Evolutionary conservation across 2,329 filamentous ascomycete species (phyloP), one percentile per base, ranked within the genome.

Genomic region (Ophiobolus disseminans): DNA sequence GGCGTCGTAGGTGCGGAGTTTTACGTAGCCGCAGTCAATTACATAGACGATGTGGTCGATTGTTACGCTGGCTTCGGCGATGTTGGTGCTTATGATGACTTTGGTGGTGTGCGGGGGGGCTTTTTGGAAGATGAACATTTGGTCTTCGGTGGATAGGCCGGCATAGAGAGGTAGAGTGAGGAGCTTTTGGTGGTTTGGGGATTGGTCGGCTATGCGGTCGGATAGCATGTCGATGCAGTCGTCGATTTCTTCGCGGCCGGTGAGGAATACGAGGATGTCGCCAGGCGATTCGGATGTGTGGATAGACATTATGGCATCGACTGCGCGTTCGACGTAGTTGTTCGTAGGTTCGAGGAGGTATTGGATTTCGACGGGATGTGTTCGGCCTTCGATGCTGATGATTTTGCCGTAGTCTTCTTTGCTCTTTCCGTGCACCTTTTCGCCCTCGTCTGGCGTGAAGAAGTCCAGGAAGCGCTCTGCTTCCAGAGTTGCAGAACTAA

Each of bases 31-130:
- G 43, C 85, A 87, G 72, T 99, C 94, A 40, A 97, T 78, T 5
- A 99, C 93, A 65, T 90, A 96, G 45, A 91, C 86, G 51, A 97
- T 92, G 2, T 91, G 91, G 43, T 94, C 87, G 46, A 97, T 13
- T 89, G 94, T 97, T 34, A 99, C 88, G 1, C 91, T 96, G 4
- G 94, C 93, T 77, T 99, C 94, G 10, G 94, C 91, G 57, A 97
- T 97, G 69, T 97, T 97, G 49, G 94, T 97, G 3, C 90, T 88
- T 58, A 97, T 87, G 26, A 99, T 89, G 30, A 97, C 89, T 69
- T 97, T 97, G 32, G 94, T 84, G 1, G 87, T 92, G 50, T 92
- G 87, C 52, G 90, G 86, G 0, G 90, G 86, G 2, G 91, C 79
- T 44, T 88, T 86, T 62, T 96, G 91, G 68, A 97, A 97, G 31